These are phyloP conservation scores for Barbarea vulgaris DNA, from an alignment of 345 rosid genomes.

Conservation along the genomic window DNA sequence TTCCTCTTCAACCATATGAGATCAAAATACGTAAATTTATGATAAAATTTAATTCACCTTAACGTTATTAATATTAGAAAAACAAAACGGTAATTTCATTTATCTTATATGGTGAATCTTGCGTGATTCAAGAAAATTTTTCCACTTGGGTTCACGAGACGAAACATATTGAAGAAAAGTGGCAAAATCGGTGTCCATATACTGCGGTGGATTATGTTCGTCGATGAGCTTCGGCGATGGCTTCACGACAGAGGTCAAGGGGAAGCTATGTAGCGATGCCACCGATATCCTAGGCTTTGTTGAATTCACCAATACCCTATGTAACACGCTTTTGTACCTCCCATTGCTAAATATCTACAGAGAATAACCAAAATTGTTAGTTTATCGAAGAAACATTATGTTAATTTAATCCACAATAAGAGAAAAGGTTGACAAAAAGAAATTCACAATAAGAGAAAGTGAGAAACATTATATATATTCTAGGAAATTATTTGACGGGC, in stretches of 20 bases:
- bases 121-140: conserved; percentile 77
- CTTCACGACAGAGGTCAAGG: conserved; percentile 42
- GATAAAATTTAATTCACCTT: background rate
- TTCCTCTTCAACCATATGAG: background rate
- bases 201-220: conserved; percentile 55
- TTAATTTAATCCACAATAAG: background rate
- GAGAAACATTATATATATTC: background rate
- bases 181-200: conserved; percentile 66
- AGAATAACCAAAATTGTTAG: background rate
- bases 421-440: too few species aligned
- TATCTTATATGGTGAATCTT: conserved; percentile 37
- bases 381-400: background rate
- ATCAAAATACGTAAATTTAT: conserved; percentile 5
- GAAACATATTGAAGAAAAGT: conserved; percentile 69
- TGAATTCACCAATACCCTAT: conserved; percentile 71
- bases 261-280: conserved; percentile 73
- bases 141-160: conserved; percentile 71
- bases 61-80: background rate
- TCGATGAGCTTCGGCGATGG: conserved; percentile 59
- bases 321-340: conserved; percentile 82
- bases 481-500: background rate
- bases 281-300: conserved; percentile 64
- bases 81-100: background rate
- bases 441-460: background rate
- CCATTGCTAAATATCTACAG: conserved; percentile 85